phyloP scores from a whole-genome alignment of 2,329 filamentous ascomycete genomes.

The Davidsoniella australis region DNA sequence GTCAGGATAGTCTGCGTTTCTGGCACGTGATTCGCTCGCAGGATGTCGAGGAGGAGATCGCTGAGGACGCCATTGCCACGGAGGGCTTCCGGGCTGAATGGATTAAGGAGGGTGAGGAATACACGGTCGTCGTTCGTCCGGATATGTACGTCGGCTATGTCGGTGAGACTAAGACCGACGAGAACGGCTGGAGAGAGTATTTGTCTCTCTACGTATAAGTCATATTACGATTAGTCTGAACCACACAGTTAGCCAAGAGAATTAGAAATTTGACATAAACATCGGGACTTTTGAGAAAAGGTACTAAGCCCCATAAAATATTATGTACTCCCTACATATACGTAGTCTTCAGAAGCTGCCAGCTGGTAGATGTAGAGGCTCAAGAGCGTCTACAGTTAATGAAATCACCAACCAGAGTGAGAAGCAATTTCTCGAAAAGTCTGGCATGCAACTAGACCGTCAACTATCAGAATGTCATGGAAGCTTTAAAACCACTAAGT shows the following conservation, averaged over 20 bases:
- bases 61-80: background rate
- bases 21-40: background rate
- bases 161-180: conserved; percentile 13
- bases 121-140: conserved; percentile 22
- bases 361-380: no score
- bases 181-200: conserved; percentile 18
- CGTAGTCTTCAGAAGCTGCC: no score
- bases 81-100: conserved; percentile 19
- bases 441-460: no score
- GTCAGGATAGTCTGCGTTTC: background rate
- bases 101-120: conserved; percentile 16
- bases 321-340: no score
- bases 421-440: no score
- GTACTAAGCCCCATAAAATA: no score
- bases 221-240: background rate
- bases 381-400: no score
- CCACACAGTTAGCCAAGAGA: background rate
- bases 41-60: background rate
- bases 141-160: conserved; percentile 26
- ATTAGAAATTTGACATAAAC: no score
- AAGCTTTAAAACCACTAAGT: no score
- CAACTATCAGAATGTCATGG: no score
- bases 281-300: no score
- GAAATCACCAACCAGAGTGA: no score
- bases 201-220: conserved; percentile 10